phyloP scores from a whole-genome alignment of 2,329 filamentous ascomycete genomes.

The Neonectria hederae region DNA sequence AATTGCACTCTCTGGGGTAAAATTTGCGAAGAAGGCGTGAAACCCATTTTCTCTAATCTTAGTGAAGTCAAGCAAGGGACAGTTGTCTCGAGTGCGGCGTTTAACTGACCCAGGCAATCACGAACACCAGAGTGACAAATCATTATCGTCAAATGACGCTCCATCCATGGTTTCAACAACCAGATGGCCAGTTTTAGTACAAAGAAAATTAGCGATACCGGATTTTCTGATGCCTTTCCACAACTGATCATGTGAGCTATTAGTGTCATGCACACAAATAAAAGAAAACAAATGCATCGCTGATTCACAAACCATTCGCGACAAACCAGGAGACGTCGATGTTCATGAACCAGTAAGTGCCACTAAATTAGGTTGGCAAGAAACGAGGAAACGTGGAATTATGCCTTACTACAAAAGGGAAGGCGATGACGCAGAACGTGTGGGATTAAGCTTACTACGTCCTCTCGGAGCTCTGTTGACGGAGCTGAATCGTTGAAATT shows the following conservation, averaged over 20 bases:
- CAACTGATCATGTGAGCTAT: too few relatives aligned
- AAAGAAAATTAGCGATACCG: too few relatives aligned
- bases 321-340: background rate
- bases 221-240: too few relatives aligned
- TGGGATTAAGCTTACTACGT: background rate
- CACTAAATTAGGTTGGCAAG: background rate
- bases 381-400: background rate
- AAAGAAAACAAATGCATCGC: background rate
- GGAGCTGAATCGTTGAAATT: background rate
- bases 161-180: too few relatives aligned
- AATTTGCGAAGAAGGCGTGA: too few relatives aligned
- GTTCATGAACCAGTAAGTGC: background rate
- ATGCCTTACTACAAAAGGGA: background rate
- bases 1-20: too few relatives aligned
- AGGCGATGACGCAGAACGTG: background rate
- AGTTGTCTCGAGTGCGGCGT: too few relatives aligned
- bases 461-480: background rate
- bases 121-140: too few relatives aligned
- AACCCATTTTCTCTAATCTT: too few relatives aligned
- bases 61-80: too few relatives aligned
- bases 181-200: too few relatives aligned
- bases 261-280: background rate
- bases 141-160: background rate
- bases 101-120: too few relatives aligned
- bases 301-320: background rate